phyloP scores from a whole-genome alignment of 2,329 filamentous ascomycete species.

The Aspergillus sclerotialis region DNA sequence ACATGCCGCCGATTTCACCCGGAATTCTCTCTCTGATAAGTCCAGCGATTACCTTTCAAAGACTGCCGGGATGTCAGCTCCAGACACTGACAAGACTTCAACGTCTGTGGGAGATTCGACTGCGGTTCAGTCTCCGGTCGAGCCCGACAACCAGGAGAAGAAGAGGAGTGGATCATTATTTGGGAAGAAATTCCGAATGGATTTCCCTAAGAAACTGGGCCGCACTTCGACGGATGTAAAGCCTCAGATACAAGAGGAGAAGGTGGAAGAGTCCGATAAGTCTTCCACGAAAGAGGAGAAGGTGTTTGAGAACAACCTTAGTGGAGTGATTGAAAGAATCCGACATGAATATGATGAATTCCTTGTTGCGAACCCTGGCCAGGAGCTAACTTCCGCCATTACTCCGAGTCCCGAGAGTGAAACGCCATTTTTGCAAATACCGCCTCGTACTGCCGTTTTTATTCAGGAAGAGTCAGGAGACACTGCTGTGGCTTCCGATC shows the following conservation, averaged over 20 bases:
- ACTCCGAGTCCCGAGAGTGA: conserved; percentile 38
- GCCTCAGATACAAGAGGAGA: conserved; percentile 67
- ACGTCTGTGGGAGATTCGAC: conserved; percentile 38
- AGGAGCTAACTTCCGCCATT: conserved; percentile 32
- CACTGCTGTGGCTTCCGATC: conserved; percentile 64
- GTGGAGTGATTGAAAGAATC: conserved; percentile 40
- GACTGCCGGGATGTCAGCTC: conserved; percentile 41
- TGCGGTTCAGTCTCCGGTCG: conserved; percentile 46
- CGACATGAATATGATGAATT: conserved; percentile 40
- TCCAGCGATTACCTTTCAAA: conserved; percentile 71
- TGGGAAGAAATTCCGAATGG: conserved; percentile 76
- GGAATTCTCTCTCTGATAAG: conserved; percentile 54
- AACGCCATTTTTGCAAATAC: conserved; percentile 38
- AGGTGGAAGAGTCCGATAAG: conserved; percentile 49
- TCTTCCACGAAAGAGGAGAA: conserved; percentile 47
- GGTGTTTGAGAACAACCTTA: conserved; percentile 39
- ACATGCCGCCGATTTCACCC: conserved; percentile 40
- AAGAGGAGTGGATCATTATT: conserved; percentile 57
- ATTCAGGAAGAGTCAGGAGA: conserved; percentile 61
- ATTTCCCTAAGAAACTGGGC: conserved; percentile 70
- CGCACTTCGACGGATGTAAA: conserved; percentile 64
- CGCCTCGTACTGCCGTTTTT: conserved; percentile 50
- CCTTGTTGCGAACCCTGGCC: conserved; percentile 29
- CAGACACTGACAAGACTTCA: conserved; percentile 45
- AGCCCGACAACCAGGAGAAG: conserved; percentile 56